Evolutionary conservation across 805 yeast genomes (phyloP), one percentile per base, ranked within the genome.

Genomic region (Metschnikowia similis): DNA sequence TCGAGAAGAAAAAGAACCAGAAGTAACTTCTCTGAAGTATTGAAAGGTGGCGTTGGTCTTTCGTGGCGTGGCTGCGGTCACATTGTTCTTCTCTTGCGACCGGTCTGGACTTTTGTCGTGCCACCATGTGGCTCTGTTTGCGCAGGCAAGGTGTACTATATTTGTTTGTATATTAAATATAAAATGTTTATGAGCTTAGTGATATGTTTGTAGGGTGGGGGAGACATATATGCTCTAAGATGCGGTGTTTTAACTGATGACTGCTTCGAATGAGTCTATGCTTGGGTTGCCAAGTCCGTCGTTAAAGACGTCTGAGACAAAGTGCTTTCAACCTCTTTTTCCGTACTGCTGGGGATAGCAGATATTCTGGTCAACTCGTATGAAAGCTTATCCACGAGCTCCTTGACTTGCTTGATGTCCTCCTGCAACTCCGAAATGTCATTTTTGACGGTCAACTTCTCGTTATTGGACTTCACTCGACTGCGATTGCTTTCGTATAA

Each of bases 401-500:
- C 45, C 67, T 79, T 78, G 51, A 85, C 64, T 53, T 74, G 76
- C 42, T 76, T 83, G 41, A 88, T 83, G 59, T 88, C 92, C 47
- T 79, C 82, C 62, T 88, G 92, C 17, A 88, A 67, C 3, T 82
- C 75, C 46, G 75, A 67, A 36, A 89, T 84, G 62, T 88, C 95
- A 59, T 85, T 90, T n/a, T 80, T 81, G 6, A 87, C 78, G 0
- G 78, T 74, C 49, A 83, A 89, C 50, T 84, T 76, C 52, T 88
- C 77, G 36, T 71, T 70, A 48, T 70, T 65, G 54, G 84, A 88
- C 66, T 85, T 86, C 59, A 77, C 76, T 37, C 88, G 72, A 41
- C 86, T 81, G 57, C 92, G 75, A 58, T 77, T 74, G 28, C 87
- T 78, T 63, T 89, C 96, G 62, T 77, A 87, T 10, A 89, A 60